Base-by-base conservation (phyloP, 192 early-diverging fungal species). In the Mortierella claussenii region DNA sequence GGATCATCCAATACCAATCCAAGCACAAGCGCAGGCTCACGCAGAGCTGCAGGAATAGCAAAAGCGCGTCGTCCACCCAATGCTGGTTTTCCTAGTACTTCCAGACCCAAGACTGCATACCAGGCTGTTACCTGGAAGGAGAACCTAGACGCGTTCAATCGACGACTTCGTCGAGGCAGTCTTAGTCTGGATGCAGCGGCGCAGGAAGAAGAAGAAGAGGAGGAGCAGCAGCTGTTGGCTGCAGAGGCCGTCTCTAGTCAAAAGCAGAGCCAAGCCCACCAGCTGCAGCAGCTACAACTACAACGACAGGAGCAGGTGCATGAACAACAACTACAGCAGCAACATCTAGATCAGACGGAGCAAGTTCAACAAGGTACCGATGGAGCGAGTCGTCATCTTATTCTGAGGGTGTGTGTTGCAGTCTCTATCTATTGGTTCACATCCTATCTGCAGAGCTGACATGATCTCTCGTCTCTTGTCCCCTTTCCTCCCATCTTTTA, bases 61-160 rank as follows among this genome's bases (percentile, higher is more conserved):
- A 28, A 33, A 26, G 65, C 65, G 27, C 33, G 69, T 27, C 60
- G 60, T 32, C 18, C 52, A 18, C n/a, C n/a, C n/a, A n/a, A n/a
- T n/a, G 37, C 55, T 40, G 13, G 43, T 55, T 6, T 40, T 60
- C 32, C 42, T 56, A 12, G 55, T 10, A 30, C 20, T 1, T 47
- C 55, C 11, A 56, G 73, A 34, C 73, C 73, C 17, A 76, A 76
- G 44, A 76, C 64, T 2, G 37, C 11, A 6, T 76, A 76, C 43
- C 65, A 66, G 30, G 58, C 73, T 1, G 64, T 76, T 21, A 76
- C 73, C 15, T 76, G 73, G 73, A 76, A 76, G 34, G 73, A 76
- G 27, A 67, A 67, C 48, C 59, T 76, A 31, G 73, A 76, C 59
- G 73, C 63, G 45, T 76, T 76, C 53, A 76, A 76, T 24, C 30